These are phyloP conservation scores for Escallonia herrerae DNA, from an alignment of 129 eudicot species.

Conservation along the genomic window DNA sequence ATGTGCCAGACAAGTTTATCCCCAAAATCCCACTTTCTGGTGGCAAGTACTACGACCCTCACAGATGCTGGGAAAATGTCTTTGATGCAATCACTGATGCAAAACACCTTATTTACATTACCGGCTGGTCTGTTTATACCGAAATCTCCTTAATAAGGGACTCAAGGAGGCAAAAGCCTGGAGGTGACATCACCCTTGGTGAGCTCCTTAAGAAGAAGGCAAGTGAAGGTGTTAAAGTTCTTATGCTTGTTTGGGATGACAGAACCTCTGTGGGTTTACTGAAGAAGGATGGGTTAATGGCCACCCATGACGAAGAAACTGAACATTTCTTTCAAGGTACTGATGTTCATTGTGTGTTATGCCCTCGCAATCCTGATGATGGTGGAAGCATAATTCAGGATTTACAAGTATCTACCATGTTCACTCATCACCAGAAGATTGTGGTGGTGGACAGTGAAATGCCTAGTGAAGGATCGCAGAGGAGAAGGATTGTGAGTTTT, in stretches of 20 bases:
- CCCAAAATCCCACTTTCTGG: slow-evolving; percentile 58
- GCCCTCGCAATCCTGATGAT: slow-evolving; percentile 80
- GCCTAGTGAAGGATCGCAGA: slow-evolving; percentile 43
- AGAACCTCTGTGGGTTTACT: slow-evolving; percentile 55
- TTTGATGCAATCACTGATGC: slow-evolving; percentile 74
- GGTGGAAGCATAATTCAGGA: slow-evolving; percentile 72
- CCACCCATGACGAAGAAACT: slow-evolving; percentile 81
- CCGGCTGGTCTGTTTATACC: slow-evolving; percentile 84
- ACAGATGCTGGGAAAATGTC: slow-evolving; percentile 70
- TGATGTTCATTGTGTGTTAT: slow-evolving; percentile 54
- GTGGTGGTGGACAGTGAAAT: slow-evolving; percentile 52
- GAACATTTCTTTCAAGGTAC: slow-evolving; percentile 45
- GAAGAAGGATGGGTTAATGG: slow-evolving; percentile 78
- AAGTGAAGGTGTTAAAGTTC: slow-evolving; percentile 63
- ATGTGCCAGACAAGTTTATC: slow-evolving; percentile 58
- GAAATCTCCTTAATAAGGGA: slow-evolving; percentile 69
- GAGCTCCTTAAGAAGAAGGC: slow-evolving; percentile 80
- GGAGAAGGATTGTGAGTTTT: slow-evolving; percentile 64
- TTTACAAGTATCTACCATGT: slow-evolving; percentile 71
- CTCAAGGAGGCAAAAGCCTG: slow-evolving; percentile 50
- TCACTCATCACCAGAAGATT: slow-evolving; percentile 82
- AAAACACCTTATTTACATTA: slow-evolving; percentile 60
- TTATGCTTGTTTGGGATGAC: slow-evolving; percentile 74
- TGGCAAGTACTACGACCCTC: slow-evolving; percentile 57
- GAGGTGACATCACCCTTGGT: slow-evolving; percentile 75